Base-by-base conservation (phyloP, 345 rosid species). In the Gossypium anomalum region DNA sequence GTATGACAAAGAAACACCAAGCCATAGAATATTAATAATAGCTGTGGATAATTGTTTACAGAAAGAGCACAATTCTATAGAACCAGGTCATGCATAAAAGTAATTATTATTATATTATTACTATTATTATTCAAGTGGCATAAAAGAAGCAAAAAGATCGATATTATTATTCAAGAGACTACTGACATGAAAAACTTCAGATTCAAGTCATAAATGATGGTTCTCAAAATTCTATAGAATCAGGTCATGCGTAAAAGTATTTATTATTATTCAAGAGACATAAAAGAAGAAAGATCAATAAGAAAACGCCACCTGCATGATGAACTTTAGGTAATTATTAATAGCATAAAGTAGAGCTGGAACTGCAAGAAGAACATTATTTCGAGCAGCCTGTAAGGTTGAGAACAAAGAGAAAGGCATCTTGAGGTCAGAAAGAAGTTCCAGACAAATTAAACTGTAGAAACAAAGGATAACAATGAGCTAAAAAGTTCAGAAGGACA, bases 321-420 rank as follows among this genome's bases (percentile, higher is more conserved):
- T 82, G 78, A 89, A 89, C 84, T 89, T 89, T 73, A 89, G 80
- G 76, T 89, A 89, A 72, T 89, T 89, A 81, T 87, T 89, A 79
- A 89, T 75, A 48, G 93, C 93, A 78, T 89, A 89, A 6, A 89
- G 86, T 73, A 87, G 53, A 22, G 93, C 91, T 23, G 93, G 93
- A 82, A 87, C 88, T 49, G 93, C 93, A 60, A 89, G 89, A 77
- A 89, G 88, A 71, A 80, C 81, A 73, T 89, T 89, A 82, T 81
- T 82, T 25, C 84, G 87, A 52, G 91, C 88, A 69, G 88, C 92
- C 92, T 88, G 85, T 55, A 80, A 68, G 55, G 58, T 34, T 6
- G 69, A 58, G 60, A 45, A 44, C 53, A 45, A 45, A 55, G 44
- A 4, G 13, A 65, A 19, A 49, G 19, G 22, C 7, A 38, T 1